These are phyloP conservation scores for Saksenaea vasiformis DNA, from an alignment of 371 early-diverging fungal genomes.

Conservation along the genomic window DNA sequence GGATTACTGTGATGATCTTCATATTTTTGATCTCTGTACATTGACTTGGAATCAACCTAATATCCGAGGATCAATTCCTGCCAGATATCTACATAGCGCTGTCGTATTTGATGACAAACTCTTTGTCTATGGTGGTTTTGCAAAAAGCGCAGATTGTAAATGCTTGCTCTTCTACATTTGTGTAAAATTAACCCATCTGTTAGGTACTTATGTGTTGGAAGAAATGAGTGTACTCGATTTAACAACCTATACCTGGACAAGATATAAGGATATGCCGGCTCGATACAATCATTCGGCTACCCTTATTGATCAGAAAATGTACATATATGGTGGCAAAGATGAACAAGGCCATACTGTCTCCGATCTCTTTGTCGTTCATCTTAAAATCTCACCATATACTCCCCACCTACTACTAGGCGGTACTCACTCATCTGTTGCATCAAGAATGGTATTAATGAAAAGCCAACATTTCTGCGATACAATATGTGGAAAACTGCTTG, in stretches of 20 bases:
- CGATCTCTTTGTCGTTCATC: conserved; percentile 57
- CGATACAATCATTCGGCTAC: conserved; percentile 63
- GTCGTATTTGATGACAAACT: conserved; percentile 61
- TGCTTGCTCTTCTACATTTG: neutral
- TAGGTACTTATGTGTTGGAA: conserved; percentile 63
- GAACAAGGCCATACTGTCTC: conserved; percentile 60
- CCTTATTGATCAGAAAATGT: conserved; percentile 51
- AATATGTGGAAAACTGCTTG: conserved; percentile 55
- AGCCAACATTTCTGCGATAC: conserved; percentile 68
- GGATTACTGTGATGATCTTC: conserved; percentile 53
- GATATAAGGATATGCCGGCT: conserved; percentile 49
- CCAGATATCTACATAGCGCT: conserved; percentile 62
- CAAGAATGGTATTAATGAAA: conserved; percentile 53
- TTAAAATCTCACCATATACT: conserved; percentile 35
- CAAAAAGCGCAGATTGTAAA: conserved; percentile 59
- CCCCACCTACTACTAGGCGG: conserved; percentile 35
- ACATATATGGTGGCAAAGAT: conserved; percentile 60
- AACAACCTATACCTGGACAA: conserved; percentile 54
- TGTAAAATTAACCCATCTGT: neutral
- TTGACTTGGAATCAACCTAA: conserved; percentile 54
- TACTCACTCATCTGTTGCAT: conserved; percentile 11
- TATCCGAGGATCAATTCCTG: conserved; percentile 51
- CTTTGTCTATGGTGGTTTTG: conserved; percentile 67
- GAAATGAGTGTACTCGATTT: conserved; percentile 57
- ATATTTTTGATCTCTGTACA: conserved; percentile 44